Conservation (phyloP, 352 stramenopile species). For the Thalassiosira mediterranea region DNA sequence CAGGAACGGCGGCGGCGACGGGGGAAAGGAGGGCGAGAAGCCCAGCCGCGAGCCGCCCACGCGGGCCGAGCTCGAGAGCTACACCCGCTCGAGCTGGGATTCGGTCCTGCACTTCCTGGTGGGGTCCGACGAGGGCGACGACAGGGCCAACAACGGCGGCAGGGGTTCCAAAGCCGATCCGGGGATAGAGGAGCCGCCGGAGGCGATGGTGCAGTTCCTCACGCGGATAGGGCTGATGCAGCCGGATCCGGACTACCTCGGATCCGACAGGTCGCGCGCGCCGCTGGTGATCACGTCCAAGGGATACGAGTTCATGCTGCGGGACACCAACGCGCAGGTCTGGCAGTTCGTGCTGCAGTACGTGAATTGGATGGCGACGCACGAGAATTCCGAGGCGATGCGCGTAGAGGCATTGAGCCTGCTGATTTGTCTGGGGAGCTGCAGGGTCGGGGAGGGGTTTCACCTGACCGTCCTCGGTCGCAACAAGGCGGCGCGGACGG, state of each 20-base stretch:
- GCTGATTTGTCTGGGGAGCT: conserved; percentile 74
- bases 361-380: conserved; percentile 53
- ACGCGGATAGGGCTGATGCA: conserved; percentile 79
- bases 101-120: conserved; percentile 81
- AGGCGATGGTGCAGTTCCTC: conserved; percentile 70
- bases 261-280: conserved; percentile 53
- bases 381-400: conserved; percentile 50
- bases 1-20: conserved; percentile 38
- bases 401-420: conserved; percentile 66
- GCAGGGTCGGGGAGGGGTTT: conserved; percentile 71
- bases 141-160: conserved; percentile 14
- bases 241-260: conserved; percentile 75
- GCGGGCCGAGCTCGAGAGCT: conserved; percentile 67
- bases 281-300: conserved; percentile 79
- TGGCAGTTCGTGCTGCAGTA: conserved; percentile 84
- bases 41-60: conserved; percentile 55
- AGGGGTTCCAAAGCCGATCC: too few species aligned
- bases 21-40: conserved; percentile 15
- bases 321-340: conserved; percentile 76
- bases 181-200: conserved; percentile 58
- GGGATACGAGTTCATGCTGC: conserved; percentile 83
- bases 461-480: conserved; percentile 41
- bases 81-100: conserved; percentile 78
- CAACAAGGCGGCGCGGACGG: conserved; percentile 55
- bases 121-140: conserved; percentile 55